A percentile compares a stretch with the other conserved stretches of the same genome.
phyloP scores from a whole-genome alignment of 768 basidiomycete genomes.

The Hericium alpestre region DNA sequence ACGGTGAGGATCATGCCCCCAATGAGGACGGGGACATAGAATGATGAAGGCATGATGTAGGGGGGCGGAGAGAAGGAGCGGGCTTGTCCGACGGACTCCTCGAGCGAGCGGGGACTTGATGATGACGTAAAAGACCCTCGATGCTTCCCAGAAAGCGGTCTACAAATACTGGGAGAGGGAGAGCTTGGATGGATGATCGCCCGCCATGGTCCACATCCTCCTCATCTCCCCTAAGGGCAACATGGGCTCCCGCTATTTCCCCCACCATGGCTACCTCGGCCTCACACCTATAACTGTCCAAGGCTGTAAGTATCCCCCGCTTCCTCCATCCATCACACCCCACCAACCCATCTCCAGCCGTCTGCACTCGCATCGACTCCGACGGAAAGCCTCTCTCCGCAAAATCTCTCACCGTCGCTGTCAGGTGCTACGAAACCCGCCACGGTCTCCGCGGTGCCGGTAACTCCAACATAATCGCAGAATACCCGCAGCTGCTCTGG shows the following conservation, averaged over 20 bases:
- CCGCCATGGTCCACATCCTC: slow-evolving; percentile 50
- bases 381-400: slow-evolving; percentile 60
- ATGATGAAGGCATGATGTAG: slow-evolving; percentile 49
- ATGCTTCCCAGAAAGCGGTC: too few species aligned
- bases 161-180: background rate
- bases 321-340: background rate
- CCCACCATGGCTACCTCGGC: slow-evolving; percentile 60
- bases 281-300: slow-evolving; percentile 46
- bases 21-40: slow-evolving; percentile 71
- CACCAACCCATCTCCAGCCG: slow-evolving; percentile 31
- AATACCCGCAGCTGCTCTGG: slow-evolving; percentile 61
- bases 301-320: background rate
- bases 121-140: background rate
- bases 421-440: slow-evolving; percentile 77
- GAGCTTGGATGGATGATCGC: background rate
- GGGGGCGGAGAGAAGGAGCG: background rate
- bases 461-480: slow-evolving; percentile 58
- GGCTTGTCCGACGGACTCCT: background rate
- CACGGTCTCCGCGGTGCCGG: slow-evolving; percentile 45
- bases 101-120: background rate
- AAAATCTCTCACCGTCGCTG: slow-evolving; percentile 58
- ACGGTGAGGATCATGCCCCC: slow-evolving; percentile 90
- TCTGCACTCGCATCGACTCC: slow-evolving; percentile 59
- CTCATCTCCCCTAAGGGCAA: slow-evolving; percentile 62
- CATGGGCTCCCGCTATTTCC: slow-evolving; percentile 54